Conservation (phyloP, 768 basidiomycete species). For the Boletellus emodensis region DNA sequence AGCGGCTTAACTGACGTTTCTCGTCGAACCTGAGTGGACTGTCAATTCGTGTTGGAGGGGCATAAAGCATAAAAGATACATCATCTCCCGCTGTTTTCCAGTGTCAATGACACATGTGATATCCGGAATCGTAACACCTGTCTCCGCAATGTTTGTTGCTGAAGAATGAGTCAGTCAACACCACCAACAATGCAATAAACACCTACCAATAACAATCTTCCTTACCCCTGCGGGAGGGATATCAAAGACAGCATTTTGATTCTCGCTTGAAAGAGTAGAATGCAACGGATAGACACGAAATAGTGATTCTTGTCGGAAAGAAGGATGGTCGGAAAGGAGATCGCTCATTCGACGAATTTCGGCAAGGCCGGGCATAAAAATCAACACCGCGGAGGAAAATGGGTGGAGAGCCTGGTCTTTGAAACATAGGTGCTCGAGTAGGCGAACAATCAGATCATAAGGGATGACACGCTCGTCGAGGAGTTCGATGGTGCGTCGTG, state of each 20-base stretch:
- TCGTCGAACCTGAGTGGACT: conserved; percentile 73
- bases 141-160: conserved; percentile 95
- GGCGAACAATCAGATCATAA: conserved; percentile 81
- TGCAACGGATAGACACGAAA: conserved; percentile 87
- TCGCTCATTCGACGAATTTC: conserved; percentile 91
- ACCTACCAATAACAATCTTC: conserved; percentile 90
- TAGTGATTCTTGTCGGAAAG: conserved; percentile 56
- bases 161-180: background rate
- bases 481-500: conserved; percentile 74
- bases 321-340: conserved; percentile 66
- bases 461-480: conserved; percentile 87
- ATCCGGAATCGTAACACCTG: conserved; percentile 97
- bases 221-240: conserved; percentile 72
- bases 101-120: conserved; percentile 95
- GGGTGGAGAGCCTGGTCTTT: conserved; percentile 44
- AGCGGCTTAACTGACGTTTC: conserved; percentile 89
- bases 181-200: background rate
- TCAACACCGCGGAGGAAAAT: conserved; percentile 77
- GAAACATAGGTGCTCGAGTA: conserved; percentile 83
- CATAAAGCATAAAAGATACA: conserved; percentile 36
- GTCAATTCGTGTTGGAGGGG: conserved; percentile 6
- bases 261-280: conserved; percentile 88
- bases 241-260: conserved; percentile 88
- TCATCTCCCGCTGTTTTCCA: conserved; percentile 93
- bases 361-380: conserved; percentile 94